Evolutionary conservation across 495 filamentous ascomycete genomes (phyloP).

Genomic region (Hypomontagnella monticulosa): DNA sequence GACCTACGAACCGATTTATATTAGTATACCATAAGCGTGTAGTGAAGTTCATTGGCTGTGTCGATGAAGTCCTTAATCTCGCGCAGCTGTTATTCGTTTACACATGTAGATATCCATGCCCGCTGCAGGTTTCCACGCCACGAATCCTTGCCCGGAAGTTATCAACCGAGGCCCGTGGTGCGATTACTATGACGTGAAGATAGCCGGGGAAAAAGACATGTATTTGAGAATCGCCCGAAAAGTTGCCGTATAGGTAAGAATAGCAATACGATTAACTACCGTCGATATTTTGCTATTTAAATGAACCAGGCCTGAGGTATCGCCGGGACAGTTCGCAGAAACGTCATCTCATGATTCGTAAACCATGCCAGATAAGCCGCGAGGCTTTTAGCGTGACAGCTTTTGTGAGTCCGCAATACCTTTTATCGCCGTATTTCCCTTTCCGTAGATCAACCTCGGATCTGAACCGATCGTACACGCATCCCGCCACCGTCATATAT

Average conservation of each 20-base stretch:
- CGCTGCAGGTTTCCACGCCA: too few relatives aligned
- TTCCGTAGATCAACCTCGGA: conserved; percentile 13
- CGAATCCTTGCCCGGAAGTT: too few relatives aligned
- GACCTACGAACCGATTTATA: too few relatives aligned
- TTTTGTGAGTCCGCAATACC: conserved; percentile 24
- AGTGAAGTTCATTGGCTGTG: too few relatives aligned
- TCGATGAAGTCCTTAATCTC: too few relatives aligned
- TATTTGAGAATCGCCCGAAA: not conserved
- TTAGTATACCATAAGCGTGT: too few relatives aligned
- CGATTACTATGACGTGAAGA: too few relatives aligned
- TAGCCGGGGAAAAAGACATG: not conserved
- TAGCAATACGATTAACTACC: not conserved
- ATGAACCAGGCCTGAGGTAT: conserved; percentile 17
- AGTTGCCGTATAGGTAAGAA: not conserved
- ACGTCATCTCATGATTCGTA: conserved; percentile 39
- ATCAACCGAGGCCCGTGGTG: too few relatives aligned
- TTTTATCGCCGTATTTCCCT: conserved; percentile 27
- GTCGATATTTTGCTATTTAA: conserved; percentile 14
- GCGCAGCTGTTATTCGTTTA: too few relatives aligned
- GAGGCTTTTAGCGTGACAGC: conserved; percentile 26
- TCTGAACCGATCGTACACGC: conserved; percentile 3
- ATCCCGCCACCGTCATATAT: conserved; percentile 4
- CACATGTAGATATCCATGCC: too few relatives aligned
- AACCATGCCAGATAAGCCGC: conserved; percentile 34
- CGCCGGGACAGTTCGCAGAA: conserved; percentile 17